These are phyloP conservation scores for Bruguiera gymnorhiza DNA, from an alignment of 345 rosid species.

Conservation along the genomic window DNA sequence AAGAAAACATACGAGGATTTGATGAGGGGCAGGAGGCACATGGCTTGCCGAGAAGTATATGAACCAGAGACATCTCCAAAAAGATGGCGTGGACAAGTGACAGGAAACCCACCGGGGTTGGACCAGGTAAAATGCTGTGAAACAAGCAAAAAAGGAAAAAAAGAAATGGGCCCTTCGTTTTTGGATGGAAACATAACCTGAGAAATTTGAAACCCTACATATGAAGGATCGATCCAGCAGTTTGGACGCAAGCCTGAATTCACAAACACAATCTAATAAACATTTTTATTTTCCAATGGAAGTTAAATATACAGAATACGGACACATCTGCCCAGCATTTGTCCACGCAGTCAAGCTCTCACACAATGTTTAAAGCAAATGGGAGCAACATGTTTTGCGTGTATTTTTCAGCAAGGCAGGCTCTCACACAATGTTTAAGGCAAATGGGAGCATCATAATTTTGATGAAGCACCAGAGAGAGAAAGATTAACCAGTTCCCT, in stretches of 20 bases:
- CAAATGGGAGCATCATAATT: slow-evolving; percentile 25
- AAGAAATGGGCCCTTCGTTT: background rate
- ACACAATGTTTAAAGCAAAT: background rate
- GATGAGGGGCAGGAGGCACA: background rate
- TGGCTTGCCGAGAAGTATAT: slow-evolving; percentile 30
- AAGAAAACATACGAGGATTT: no score
- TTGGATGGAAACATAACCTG: background rate
- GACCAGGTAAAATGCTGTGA: slow-evolving; percentile 25
- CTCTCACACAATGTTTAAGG: background rate
- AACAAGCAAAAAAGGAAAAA: no score
- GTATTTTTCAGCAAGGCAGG: background rate
- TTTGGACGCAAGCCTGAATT: no score
- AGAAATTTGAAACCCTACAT: no score
- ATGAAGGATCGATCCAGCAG: no score
- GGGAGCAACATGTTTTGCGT: slow-evolving; percentile 10
- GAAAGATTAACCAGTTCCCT: slow-evolving; percentile 55
- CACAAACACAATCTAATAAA: no score
- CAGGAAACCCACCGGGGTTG: slow-evolving; percentile 25
- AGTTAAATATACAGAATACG: no score
- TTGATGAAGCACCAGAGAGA: slow-evolving; percentile 34
- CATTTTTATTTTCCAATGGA: no score
- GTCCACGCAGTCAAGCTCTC: no score
- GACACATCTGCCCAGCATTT: no score
- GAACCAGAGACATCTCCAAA: slow-evolving; percentile 25
- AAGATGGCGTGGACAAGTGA: slow-evolving; percentile 31